Percentiles rank a stretch among this genome's conserved stretches.
phyloP scores from a whole-genome alignment of 129 eudicot species.

The Helichrysum umbraculigerum region DNA sequence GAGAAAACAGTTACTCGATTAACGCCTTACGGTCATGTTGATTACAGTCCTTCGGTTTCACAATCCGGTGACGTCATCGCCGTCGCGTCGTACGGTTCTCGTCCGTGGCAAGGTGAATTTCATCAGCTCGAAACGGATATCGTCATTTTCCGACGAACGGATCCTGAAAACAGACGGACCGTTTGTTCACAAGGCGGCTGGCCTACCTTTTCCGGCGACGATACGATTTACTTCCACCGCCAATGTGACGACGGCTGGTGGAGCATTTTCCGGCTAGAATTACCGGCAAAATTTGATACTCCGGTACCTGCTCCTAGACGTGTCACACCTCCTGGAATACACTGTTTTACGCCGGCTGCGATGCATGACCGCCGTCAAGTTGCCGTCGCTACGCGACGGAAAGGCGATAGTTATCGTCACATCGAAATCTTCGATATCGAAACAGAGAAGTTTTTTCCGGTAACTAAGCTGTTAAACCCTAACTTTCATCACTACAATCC shows the following conservation, averaged over 20 bases:
- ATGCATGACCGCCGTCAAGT: slow-evolving; percentile 36
- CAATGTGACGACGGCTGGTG: slow-evolving; percentile 88
- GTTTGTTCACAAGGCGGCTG: slow-evolving; percentile 69
- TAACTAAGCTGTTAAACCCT: slow-evolving; percentile 56
- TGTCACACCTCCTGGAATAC: slow-evolving; percentile 79
- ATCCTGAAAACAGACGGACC: slow-evolving; percentile 39
- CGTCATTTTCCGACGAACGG: slow-evolving; percentile 47
- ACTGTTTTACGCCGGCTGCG: slow-evolving; percentile 80
- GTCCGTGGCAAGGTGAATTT: slow-evolving; percentile 74
- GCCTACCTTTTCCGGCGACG: slow-evolving; percentile 80
- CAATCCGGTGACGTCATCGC: slow-evolving; percentile 54
- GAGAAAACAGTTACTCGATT: slow-evolving; percentile 30
- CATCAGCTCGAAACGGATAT: slow-evolving; percentile 62
- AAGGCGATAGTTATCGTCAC: slow-evolving; percentile 49
- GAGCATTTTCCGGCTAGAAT: slow-evolving; percentile 62
- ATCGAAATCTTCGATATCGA: slow-evolving; percentile 67
- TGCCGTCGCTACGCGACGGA: slow-evolving; percentile 72
- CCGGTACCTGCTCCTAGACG: slow-evolving; percentile 43
- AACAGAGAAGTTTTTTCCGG: slow-evolving; percentile 41
- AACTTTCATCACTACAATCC: slow-evolving; percentile 79
- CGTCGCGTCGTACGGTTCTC: slow-evolving; percentile 66
- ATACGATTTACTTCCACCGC: slow-evolving; percentile 70
- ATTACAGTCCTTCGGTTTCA: slow-evolving; percentile 75
- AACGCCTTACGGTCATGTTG: slow-evolving; percentile 57
- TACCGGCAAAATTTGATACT: slow-evolving; percentile 26